Base-by-base conservation (phyloP, 441 rosid species). In the Euphorbia schlechtendalii region DNA sequence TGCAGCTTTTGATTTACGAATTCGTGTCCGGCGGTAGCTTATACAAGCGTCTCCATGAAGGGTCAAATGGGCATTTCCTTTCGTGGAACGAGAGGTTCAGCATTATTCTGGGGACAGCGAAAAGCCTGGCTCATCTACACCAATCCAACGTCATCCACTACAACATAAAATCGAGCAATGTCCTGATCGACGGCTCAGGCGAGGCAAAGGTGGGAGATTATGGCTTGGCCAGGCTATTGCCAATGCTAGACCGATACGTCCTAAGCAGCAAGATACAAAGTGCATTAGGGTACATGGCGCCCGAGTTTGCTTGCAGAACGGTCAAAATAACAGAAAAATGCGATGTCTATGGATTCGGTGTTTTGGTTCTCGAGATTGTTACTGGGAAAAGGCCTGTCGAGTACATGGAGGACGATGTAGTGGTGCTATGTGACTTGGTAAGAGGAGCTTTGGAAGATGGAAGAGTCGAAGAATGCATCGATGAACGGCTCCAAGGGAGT, bases 201-300 rank as follows among this genome's bases (percentile, higher is more conserved):
- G 93, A 86, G 65, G 73, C 94, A 22, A 94, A 89, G 76, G 87
- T 94, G 5, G 93, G 90, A 27, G 99, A 94, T 71, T 90, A 82
- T 59, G 96, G 96, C 27, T 81, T 94, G 51, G 96, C 93, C 7
- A 82, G 83, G 67, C 72, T 94, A 38, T 66, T 94, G 78, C 92
- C 99, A 3, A 69, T 59, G 51, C 56, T 93, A 48, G 97, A 90
- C 70, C 91, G 92, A 15, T 88, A 96, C 70, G 74, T 90, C 65
- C 73, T 94, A 73, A 94, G 97, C 74, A 89, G 99, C 77, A 94
- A 94, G 76, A 87, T 94, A 66, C 99, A 94, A 76, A 88, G 96
- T 67, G 97, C 96, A 8, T 75, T 94, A 1, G 97, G 99, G 62
- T 94, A 94, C 84, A 89, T 89, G 88, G 99, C 99, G 45, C 99